Evolutionary conservation across 2,329 filamentous ascomycete species (phyloP).

Genomic region (Alternaria triticina): DNA sequence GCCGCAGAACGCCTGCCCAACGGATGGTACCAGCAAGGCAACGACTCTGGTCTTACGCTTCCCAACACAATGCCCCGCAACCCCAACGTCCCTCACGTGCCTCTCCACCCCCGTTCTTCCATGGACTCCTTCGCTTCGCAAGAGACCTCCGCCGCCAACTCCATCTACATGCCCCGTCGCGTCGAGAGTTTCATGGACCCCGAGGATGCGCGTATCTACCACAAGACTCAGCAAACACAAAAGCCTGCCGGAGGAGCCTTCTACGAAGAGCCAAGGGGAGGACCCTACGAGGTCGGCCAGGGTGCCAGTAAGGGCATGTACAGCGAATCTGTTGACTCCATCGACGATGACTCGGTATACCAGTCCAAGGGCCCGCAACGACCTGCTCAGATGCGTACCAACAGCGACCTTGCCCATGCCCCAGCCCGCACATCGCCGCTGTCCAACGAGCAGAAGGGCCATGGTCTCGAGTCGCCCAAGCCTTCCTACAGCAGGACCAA

Average conservation of each 20-base stretch:
- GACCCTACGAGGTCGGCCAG: conserved; percentile 34
- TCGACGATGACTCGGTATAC: conserved; percentile 46
- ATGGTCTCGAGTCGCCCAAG: conserved; percentile 38
- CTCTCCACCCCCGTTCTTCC: conserved; percentile 65
- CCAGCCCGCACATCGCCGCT: conserved; percentile 38
- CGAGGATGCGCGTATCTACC: conserved; percentile 77
- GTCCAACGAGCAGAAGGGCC: conserved; percentile 33
- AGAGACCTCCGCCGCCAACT: conserved; percentile 62
- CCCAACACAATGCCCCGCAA: conserved; percentile 56
- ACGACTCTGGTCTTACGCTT: conserved; percentile 69
- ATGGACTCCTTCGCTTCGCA: conserved; percentile 69
- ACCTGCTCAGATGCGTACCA: conserved; percentile 29
- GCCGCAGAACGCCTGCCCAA: conserved; percentile 70
- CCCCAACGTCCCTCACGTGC: conserved; percentile 53
- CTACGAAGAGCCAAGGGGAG: conserved; percentile 41
- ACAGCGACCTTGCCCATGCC: conserved; percentile 29
- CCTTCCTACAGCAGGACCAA: conserved; percentile 32
- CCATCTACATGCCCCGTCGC: conserved; percentile 69
- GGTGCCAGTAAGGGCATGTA: conserved; percentile 36
- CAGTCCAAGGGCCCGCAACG: conserved; percentile 34
- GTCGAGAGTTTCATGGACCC: conserved; percentile 80
- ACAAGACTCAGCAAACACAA: conserved; percentile 65
- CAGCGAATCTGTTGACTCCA: conserved; percentile 44
- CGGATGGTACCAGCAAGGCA: conserved; percentile 72
- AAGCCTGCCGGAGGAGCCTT: conserved; percentile 54